Percentiles rank a stretch among this genome's conserved stretches.
phyloP scores from a whole-genome alignment of 345 rosid species.

The Gossypium thurberi region DNA sequence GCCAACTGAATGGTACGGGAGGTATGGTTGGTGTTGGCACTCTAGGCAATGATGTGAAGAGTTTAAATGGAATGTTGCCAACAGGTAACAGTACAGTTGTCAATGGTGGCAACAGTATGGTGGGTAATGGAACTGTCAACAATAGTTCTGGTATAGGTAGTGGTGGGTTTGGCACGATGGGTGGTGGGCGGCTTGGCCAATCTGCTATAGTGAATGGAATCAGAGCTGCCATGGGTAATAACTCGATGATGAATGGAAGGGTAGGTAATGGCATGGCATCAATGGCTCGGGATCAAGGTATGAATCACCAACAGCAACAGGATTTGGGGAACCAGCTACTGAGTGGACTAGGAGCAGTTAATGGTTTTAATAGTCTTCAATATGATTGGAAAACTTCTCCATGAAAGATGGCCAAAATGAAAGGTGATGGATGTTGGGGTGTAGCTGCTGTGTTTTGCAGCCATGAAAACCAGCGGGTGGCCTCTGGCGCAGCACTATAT shows the following conservation, averaged over 20 bases:
- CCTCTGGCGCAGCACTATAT: conserved; percentile 6
- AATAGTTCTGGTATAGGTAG: conserved; percentile 38
- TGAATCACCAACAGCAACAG: conserved; percentile 56
- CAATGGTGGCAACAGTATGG: conserved; percentile 32
- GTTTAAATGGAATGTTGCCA: conserved; percentile 41
- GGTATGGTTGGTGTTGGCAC: conserved; percentile 54
- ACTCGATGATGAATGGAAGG: conserved; percentile 66
- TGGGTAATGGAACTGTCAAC: conserved; percentile 48
- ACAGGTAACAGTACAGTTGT: conserved; percentile 40
- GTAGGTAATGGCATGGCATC: conserved; percentile 32
- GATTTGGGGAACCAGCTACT: conserved; percentile 78
- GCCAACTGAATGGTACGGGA: conserved; percentile 47
- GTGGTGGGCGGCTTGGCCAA: conserved; percentile 52
- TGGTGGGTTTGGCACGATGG: conserved; percentile 2
- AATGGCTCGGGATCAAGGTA: conserved; percentile 53
- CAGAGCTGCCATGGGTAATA: conserved; percentile 54
- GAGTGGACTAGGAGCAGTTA: conserved; percentile 64
- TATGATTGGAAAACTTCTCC: conserved; percentile 80
- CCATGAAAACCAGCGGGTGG: conserved; percentile 9
- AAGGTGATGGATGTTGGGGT: conserved; percentile 8
- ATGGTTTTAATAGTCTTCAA: conserved; percentile 65
- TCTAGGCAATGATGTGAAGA: conserved; percentile 51
- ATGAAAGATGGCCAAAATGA: conserved; percentile 13
- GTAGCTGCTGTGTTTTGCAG: conserved; percentile 31
- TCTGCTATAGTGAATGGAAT: conserved; percentile 55